Evolutionary conservation across 2,329 filamentous ascomycete genomes (phyloP), one percentile per base, ranked within the genome.

Genomic region (Alternaria solani): DNA sequence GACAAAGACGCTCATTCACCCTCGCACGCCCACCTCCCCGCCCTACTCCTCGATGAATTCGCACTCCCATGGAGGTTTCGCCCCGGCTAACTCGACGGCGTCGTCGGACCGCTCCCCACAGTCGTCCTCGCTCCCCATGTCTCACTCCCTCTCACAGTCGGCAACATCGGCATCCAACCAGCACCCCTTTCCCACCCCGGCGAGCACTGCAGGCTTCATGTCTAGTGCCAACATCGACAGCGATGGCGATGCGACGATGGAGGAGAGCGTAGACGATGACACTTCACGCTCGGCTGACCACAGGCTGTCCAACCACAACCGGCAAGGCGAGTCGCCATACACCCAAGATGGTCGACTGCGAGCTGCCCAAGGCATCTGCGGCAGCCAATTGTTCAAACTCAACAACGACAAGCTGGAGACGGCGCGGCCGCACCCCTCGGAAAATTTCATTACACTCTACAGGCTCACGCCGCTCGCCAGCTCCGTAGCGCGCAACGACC

Each of bases 391-490:
- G 59, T 80, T 77, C 71, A 73, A 75, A 65, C 66, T 77, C 46
- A 73, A 69, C 59, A 66, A 76, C 65, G 76, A 71, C 46, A 72
- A 71, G 73, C 72, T 77, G 61, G 60, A 75, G 69, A 75, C 80
- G 61, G 84, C 85, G 65, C 82, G 81, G 70, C 87, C 87, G 62
- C 85, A 87, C 71, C 81, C 83, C 52, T 82, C 83, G 62, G 80
- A 87, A 70, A 85, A 89, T 77, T 78, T 89, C 59, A 81, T 89
- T 62, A 81, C 83, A 52, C 80, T 88, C 57, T 89, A 88, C 77
- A 81, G 82, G 55, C 77, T 89, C 61, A 81, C 84, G 63, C 75
- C 80, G 36, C 80, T 89, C 55, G 85, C 87, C 62, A 81, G 82
- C 66, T 86, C 83, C 55, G 87, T 89, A 63, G 86, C 85, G 60